Base-by-base conservation (phyloP, 164 flowering plant genomes). In the Magnolia sinica region DNA sequence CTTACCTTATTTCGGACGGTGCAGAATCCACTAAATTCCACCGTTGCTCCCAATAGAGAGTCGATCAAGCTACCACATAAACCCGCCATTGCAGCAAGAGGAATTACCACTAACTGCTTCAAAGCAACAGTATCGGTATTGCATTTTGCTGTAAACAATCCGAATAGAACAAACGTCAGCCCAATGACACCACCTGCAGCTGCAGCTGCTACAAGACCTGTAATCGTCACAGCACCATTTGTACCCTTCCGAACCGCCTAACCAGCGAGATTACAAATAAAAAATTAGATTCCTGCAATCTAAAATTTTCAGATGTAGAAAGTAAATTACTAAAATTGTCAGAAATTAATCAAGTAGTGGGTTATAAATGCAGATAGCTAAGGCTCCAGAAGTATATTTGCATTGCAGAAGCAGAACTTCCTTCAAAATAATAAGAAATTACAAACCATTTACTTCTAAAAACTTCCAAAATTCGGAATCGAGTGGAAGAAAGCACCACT, bases 161-260 rank as follows among this genome's bases (percentile, higher is more conserved):
- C 99, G 31, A 88, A 52, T 37, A 88, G 65, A 61, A 87, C 87
- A 83, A 86, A 94, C 70, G 98, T 80, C 67, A 94, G 63, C 24
- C 96, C 99, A 80, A 94, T 86, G 68, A 89, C 86, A 70, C 74
- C 49, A 51, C 99, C 99, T 11, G 90, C 99, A 52, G 88, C 96
- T 66, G 88, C 83, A 58, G 99, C 99, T 59, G 99, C 99, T n/a
- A 92, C 61, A 45, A 95, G 89, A 50, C 99, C 99, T n/a, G 87
- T 78, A 76, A 76, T 82, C 37, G 98, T 95, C 50, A 93, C 95
- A n/a, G 86, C 99, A 81, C 99, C 99, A 88, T 96, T 96, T 72
- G 96, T 92, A 68, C 99, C 99, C 93, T 78, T 93, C 70, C 85
- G 87, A 80, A 96, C 99, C 24, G 89, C 91, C 99, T 96, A 86